Conservation (phyloP, 495 filamentous ascomycete genomes). For the Neurospora sublineolata region DNA sequence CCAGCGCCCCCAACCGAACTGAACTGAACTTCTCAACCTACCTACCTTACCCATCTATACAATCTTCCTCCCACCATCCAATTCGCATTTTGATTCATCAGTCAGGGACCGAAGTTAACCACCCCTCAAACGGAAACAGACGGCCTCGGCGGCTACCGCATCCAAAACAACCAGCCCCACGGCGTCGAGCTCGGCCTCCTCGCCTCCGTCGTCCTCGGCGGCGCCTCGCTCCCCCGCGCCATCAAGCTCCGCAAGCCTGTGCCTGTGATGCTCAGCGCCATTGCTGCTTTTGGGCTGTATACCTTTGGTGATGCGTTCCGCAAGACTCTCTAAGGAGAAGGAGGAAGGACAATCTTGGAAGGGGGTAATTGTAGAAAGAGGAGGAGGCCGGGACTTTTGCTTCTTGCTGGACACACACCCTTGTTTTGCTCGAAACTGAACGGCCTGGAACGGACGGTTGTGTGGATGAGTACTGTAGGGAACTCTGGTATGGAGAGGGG, state of each 20-base stretch:
- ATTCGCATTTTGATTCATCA: neutral
- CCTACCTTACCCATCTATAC: neutral
- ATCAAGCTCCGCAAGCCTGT: slow-evolving; percentile 69
- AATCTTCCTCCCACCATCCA: neutral
- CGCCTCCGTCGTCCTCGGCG: slow-evolving; percentile 71
- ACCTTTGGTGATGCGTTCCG: slow-evolving; percentile 49
- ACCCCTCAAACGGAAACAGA: slow-evolving; percentile 31
- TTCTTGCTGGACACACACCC: too few species aligned
- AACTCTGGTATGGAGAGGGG: neutral
- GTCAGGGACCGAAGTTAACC: neutral
- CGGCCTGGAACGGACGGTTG: too few species aligned
- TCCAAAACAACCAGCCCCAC: slow-evolving; percentile 52
- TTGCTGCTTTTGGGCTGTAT: slow-evolving; percentile 47
- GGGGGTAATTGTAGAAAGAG: neutral
- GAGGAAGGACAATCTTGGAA: neutral
- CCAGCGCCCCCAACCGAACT: neutral
- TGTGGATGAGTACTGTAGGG: too few species aligned
- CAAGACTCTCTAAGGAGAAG: slow-evolving; percentile 16
- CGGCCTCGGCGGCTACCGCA: slow-evolving; percentile 57
- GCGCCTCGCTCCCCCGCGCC: slow-evolving; percentile 71
- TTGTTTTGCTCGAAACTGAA: too few species aligned
- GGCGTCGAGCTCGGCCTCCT: slow-evolving; percentile 67
- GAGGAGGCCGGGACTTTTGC: neutral
- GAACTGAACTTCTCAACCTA: neutral
- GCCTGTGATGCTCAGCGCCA: slow-evolving; percentile 56